A percentile compares a stretch with the other conserved stretches of the same genome.
phyloP scores from a whole-genome alignment of 805 yeast species.

The Metschnikowia arizonensis region DNA sequence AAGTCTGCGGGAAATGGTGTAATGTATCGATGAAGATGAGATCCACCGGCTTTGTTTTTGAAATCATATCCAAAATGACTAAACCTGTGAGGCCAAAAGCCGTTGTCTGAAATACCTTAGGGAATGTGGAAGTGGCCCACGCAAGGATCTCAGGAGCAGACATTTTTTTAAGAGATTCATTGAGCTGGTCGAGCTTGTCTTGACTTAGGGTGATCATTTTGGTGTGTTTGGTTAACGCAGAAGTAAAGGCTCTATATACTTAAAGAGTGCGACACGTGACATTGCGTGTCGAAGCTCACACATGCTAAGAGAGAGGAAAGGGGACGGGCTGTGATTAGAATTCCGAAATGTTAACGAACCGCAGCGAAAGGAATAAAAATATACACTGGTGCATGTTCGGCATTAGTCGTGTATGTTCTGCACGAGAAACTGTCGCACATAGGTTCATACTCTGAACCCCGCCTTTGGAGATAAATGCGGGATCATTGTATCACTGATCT shows the following conservation, averaged over 20 bases:
- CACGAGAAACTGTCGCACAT: background rate
- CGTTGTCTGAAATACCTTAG: constrained; percentile 81
- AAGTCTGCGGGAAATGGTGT: constrained; percentile 93
- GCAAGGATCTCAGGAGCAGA: constrained; percentile 68
- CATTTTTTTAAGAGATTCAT: constrained; percentile 50
- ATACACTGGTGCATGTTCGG: background rate
- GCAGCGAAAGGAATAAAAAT: background rate
- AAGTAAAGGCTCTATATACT: background rate
- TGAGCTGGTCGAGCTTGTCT: constrained; percentile 62
- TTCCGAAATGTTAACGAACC: background rate
- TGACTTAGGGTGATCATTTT: constrained; percentile 22
- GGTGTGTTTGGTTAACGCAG: background rate
- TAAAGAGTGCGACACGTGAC: constrained; percentile 14
- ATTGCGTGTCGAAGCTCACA: constrained; percentile 11
- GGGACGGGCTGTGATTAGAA: background rate
- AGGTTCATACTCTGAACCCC: background rate
- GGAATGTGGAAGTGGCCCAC: constrained; percentile 85
- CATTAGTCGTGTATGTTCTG: background rate
- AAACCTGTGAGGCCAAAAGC: constrained; percentile 94
- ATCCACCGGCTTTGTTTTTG: constrained; percentile 51
- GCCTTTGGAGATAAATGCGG: background rate
- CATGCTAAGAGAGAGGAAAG: no score
- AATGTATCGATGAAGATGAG: constrained; percentile 85
- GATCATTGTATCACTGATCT: background rate
- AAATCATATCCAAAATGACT: constrained; percentile 79